Percentiles rank a stretch among this genome's conserved stretches.
phyloP scores from a whole-genome alignment of 2,329 filamentous ascomycete genomes.

The Falciphora oryzae region DNA sequence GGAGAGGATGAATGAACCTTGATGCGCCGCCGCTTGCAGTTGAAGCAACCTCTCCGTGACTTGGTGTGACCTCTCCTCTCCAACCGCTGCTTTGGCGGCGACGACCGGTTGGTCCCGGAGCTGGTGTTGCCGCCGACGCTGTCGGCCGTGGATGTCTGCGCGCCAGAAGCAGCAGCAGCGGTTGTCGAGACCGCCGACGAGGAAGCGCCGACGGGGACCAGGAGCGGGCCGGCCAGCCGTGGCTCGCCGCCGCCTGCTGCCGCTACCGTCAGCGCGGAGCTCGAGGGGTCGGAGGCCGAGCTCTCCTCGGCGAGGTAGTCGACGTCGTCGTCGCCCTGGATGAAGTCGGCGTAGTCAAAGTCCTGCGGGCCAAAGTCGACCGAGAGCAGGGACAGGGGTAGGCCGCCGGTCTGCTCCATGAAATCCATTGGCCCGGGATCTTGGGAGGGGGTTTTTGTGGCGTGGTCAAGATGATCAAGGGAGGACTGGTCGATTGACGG shows the following conservation, averaged over 20 bases:
- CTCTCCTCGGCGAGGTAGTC: constrained; percentile 23
- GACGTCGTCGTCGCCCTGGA: constrained; percentile 24
- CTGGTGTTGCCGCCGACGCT: constrained; percentile 13
- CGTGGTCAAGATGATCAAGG: neutral
- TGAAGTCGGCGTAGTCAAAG: constrained; percentile 35
- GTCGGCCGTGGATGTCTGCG: too few species aligned
- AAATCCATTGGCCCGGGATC: constrained; percentile 5
- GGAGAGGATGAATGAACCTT: constrained; percentile 38
- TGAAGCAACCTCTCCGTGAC: constrained; percentile 59
- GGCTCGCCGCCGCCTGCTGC: constrained; percentile 8
- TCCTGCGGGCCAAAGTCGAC: constrained; percentile 24
- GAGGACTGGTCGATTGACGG: too few species aligned
- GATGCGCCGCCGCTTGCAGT: constrained; percentile 61
- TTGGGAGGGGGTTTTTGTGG: neutral
- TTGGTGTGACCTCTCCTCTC: constrained; percentile 61
- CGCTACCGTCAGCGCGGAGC: neutral
- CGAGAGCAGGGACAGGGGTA: constrained; percentile 19
- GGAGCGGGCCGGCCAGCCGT: too few species aligned
- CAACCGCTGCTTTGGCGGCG: constrained; percentile 30
- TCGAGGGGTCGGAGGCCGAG: constrained; percentile 20
- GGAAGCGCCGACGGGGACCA: too few species aligned
- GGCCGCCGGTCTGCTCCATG: constrained; percentile 2
- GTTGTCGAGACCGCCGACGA: too few species aligned
- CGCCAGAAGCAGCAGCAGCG: too few species aligned
- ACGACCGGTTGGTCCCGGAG: neutral